Conservation (phyloP, 208 protist genomes). For the Angomonas deanei region DNA sequence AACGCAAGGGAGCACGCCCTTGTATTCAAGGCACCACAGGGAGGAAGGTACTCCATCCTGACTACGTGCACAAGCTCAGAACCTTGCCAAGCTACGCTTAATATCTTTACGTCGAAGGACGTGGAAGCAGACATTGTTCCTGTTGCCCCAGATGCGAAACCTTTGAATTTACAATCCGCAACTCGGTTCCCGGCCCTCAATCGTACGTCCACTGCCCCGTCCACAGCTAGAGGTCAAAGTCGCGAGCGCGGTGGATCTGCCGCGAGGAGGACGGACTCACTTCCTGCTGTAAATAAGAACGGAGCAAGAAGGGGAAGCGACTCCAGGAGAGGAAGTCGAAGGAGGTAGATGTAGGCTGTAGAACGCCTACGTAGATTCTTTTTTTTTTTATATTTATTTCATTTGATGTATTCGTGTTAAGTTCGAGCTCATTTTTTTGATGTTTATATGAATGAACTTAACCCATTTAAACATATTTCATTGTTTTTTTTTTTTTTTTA, state of each 20-base stretch:
- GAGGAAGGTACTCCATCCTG: slow-evolving; percentile 61
- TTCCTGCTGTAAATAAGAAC: not conserved
- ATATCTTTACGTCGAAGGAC: slow-evolving; percentile 57
- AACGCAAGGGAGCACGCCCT: slow-evolving; percentile 72
- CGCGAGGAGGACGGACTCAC: not conserved
- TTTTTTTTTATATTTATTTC: not conserved
- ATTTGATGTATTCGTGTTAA: too few species aligned
- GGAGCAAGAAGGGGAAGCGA: not conserved
- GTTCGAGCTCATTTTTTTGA: not conserved
- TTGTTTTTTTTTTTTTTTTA: not conserved
- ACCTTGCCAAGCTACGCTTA: slow-evolving; percentile 23
- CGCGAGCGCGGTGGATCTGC: slow-evolving; percentile 2
- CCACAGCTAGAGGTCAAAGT: not conserved
- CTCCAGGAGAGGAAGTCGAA: not conserved
- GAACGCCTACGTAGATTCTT: not conserved
- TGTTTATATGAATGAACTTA: not conserved
- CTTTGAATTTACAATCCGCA: slow-evolving; percentile 21
- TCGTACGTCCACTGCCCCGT: slow-evolving; percentile 4
- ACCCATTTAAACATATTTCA: not conserved
- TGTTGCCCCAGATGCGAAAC: slow-evolving; percentile 25
- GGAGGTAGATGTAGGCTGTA: not conserved
- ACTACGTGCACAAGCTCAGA: slow-evolving; percentile 24
- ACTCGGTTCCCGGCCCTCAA: slow-evolving; percentile 28
- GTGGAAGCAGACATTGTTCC: slow-evolving; percentile 49
- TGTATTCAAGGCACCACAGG: slow-evolving; percentile 58